A percentile compares a stretch with the other conserved stretches of the same genome.
phyloP scores from a whole-genome alignment of 495 filamentous ascomycete species.

The Lophiostoma macrostomum region DNA sequence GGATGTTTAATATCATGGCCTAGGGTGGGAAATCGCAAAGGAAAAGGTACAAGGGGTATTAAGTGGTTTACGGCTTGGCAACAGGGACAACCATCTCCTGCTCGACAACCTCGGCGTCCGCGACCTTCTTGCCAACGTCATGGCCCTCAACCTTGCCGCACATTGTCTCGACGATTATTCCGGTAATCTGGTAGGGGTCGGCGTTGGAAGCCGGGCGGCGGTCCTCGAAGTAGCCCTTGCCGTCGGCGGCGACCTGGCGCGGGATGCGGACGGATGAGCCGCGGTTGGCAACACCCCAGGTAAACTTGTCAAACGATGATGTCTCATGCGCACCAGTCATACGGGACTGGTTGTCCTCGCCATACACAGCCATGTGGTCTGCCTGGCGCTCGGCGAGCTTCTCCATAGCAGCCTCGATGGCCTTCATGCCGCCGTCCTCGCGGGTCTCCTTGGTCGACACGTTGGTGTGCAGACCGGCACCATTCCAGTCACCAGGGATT shows the following conservation, averaged over 20 bases:
- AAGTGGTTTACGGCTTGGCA: constrained; percentile 37
- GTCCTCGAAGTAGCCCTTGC: constrained; percentile 98
- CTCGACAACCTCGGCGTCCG: constrained; percentile 25
- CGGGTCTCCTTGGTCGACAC: constrained; percentile 87
- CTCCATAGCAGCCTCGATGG: constrained; percentile 80
- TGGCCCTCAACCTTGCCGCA: constrained; percentile 43
- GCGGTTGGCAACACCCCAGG: constrained; percentile 93
- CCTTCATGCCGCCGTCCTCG: constrained; percentile 89
- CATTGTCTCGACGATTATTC: constrained; percentile 82
- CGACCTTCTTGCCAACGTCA: constrained; percentile 36
- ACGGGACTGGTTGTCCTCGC: constrained; percentile 87
- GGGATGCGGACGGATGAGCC: constrained; percentile 93
- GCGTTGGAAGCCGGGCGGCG: constrained; percentile 92
- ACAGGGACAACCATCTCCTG: constrained; percentile 35
- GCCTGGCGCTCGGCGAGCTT: constrained; percentile 83
- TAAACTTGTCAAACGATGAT: constrained; percentile 87
- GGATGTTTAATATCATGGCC: too few relatives aligned
- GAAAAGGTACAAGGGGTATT: neutral
- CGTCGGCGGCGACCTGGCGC: constrained; percentile 82
- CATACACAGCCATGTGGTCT: constrained; percentile 97
- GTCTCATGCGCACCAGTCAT: constrained; percentile 97
- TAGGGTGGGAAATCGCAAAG: neutral
- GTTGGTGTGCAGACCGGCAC: constrained; percentile 96
- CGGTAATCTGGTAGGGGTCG: constrained; percentile 94
- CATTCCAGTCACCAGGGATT: constrained; percentile 99